Conservation (phyloP, 2,329 filamentous ascomycete genomes). For the Talaromyces sp. region DNA sequence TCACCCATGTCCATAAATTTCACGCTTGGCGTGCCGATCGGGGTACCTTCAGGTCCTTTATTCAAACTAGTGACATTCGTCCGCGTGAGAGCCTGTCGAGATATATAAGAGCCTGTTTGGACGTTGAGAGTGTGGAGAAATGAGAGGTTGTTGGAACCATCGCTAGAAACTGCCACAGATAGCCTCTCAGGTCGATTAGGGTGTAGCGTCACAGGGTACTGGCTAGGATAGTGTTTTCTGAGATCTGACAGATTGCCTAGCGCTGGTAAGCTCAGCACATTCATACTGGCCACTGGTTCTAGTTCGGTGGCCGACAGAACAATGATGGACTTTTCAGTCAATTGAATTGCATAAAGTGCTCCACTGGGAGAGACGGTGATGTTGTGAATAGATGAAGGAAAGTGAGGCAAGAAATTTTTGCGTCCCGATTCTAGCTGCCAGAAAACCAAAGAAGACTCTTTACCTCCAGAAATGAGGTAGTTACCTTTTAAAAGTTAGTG, state of each 20-base stretch:
- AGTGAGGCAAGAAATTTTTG: conserved; percentile 80
- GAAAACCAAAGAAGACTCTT: conserved; percentile 80
- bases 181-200: conserved; percentile 59
- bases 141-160: conserved; percentile 44
- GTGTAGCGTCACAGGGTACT: conserved; percentile 57
- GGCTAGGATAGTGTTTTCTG: conserved; percentile 12
- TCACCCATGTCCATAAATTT: conserved; percentile 68
- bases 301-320: conserved; percentile 85
- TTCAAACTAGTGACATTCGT: conserved; percentile 83
- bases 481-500: conserved; percentile 56
- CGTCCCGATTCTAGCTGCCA: conserved; percentile 90
- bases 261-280: conserved; percentile 64
- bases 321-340: conserved; percentile 90
- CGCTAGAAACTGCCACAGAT: conserved; percentile 59
- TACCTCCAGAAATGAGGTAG: conserved; percentile 89
- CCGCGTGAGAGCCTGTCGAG: conserved; percentile 81
- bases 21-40: conserved; percentile 72
- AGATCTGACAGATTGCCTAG: conserved; percentile 47
- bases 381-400: conserved; percentile 78
- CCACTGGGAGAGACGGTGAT: conserved; percentile 76
- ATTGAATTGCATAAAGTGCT: conserved; percentile 73
- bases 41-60: conserved; percentile 63
- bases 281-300: conserved; percentile 75
- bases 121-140: conserved; percentile 79
- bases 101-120: conserved; percentile 68